Base-by-base conservation (phyloP, 768 basidiomycete species). In the Pleurotus tuber-regium region DNA sequence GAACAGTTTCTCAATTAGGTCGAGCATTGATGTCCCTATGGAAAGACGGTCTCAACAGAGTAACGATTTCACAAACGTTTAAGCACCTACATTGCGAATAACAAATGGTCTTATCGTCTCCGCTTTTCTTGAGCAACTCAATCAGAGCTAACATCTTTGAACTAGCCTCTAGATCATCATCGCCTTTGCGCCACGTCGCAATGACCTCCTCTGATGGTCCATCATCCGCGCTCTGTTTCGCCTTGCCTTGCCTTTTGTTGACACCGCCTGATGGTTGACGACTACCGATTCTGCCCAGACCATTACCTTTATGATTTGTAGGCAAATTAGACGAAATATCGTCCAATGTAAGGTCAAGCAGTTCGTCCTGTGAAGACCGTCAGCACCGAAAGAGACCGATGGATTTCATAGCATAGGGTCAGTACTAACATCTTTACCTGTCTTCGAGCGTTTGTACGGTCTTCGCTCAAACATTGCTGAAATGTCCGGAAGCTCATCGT, bases 21-120 rank as follows among this genome's bases (percentile, higher is more conserved):
- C 80, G 28, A 88, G 74, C 80, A 86, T 85, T 1, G 83, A 83
- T 0, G 86, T 88, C 86, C 86, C 85, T 87, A 50, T n/a, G n/a
- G 19, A 36, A 19, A 19, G 7, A 36, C n/a, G 47, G 47, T 12
- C 35, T n/a, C n/a, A n/a, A n/a, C n/a, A n/a, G n/a, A n/a, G n/a
- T n/a, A n/a, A n/a, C n/a, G n/a, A n/a, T n/a, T n/a, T n/a, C n/a
- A n/a, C n/a, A n/a, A n/a, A n/a, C n/a, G n/a, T n/a, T n/a, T n/a
- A n/a, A n/a, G n/a, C n/a, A 62, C 78, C 43, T 52, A 85, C 85
- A 88, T 63, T 88, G 86, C 4, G 84, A 86, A 64, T 83, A 88
- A 35, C 77, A 72, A 28, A 88, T 87, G 3, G 79, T 80, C 72
- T 88, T 88, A 61, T 88, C 86, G 9, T 48, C 19, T 0, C 83